Base-by-base conservation (phyloP, 352 stramenopile species). In the Peronospora destructor region DNA sequence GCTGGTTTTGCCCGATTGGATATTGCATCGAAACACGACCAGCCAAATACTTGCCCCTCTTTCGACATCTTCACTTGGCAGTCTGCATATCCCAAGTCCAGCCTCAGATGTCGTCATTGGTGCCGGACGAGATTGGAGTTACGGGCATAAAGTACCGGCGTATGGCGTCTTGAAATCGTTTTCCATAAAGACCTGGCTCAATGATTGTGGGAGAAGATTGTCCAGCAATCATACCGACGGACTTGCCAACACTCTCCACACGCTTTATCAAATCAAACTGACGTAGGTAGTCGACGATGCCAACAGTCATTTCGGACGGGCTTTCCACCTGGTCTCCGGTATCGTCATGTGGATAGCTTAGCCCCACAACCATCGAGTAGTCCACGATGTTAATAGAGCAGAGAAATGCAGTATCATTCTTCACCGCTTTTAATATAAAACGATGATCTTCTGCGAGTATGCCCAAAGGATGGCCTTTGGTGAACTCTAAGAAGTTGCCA, bases 241-340 rank as follows among this genome's bases (percentile, higher is more conserved):
- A 97, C 66, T 99, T 99, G 19, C 95, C 94, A 25, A 98, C 92
- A 61, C 95, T 95, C 63, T 99, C 96, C 59, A 99, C 97, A 19
- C 97, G 90, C 66, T 99, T 99, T 56, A 98, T 91, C 45, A 99
- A 89, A 66, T 99, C 96, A 61, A 98, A 99, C 51, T 97, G 95
- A 5, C 96, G 76, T 73, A 99, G 88, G 58, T 98, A 99, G 74
- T 99, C 96, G 64, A 99, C 99, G 50, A 99, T 98, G 5, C 96
- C 96, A 16, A 98, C 90, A 11, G 97, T 94, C 58, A 99, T 94
- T 56, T 81, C 68, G 0, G 71, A 76, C 47, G 66, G 68, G 5
- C 41, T 21, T 6, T 60, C 49, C 25, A 67, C 59, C 14, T 68
- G 56, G 9, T 61, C 48, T 8, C 49, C 43, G 16, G 50, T 57